These are phyloP conservation scores for Planoprotostelium fungivorum DNA, from an alignment of 78 protist genomes.

Conservation along the genomic window DNA sequence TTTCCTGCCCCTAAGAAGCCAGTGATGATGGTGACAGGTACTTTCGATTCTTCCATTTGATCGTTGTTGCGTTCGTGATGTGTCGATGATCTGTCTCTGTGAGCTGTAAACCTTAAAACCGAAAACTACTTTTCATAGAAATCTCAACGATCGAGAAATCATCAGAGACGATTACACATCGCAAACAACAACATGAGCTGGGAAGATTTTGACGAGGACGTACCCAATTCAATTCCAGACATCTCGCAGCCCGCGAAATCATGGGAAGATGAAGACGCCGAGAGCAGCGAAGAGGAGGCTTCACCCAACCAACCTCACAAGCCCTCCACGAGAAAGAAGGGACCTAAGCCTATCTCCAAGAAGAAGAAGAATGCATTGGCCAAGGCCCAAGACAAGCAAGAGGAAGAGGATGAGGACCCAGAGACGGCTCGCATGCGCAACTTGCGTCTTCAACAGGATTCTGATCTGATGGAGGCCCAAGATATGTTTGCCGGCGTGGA, in stretches of 20 bases:
- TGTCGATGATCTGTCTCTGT: too few species aligned
- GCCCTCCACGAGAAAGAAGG: background rate
- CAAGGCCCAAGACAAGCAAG: background rate
- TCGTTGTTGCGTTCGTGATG: too few species aligned
- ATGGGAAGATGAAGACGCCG: background rate
- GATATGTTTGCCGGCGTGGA: background rate
- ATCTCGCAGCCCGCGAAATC: background rate
- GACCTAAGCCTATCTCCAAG: background rate
- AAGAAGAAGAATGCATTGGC: background rate
- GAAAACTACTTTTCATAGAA: too few species aligned
- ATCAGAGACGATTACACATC: background rate
- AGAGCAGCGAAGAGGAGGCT: background rate
- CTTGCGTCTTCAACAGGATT: background rate
- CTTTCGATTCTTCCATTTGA: slow-evolving; percentile 6
- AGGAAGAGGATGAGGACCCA: background rate
- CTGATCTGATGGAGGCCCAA: background rate
- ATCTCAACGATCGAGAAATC: background rate
- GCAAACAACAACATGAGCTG: background rate
- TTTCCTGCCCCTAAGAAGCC: slow-evolving; percentile 67
- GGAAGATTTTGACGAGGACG: background rate
- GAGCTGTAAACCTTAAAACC: too few species aligned
- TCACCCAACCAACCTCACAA: background rate
- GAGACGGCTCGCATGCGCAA: background rate
- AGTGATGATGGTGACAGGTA: slow-evolving; percentile 54
- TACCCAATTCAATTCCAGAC: background rate